A percentile compares a stretch with the other conserved stretches of the same genome.
Conservation (phyloP, 805 yeast genomes). For the Candida nemodendra region DNA sequence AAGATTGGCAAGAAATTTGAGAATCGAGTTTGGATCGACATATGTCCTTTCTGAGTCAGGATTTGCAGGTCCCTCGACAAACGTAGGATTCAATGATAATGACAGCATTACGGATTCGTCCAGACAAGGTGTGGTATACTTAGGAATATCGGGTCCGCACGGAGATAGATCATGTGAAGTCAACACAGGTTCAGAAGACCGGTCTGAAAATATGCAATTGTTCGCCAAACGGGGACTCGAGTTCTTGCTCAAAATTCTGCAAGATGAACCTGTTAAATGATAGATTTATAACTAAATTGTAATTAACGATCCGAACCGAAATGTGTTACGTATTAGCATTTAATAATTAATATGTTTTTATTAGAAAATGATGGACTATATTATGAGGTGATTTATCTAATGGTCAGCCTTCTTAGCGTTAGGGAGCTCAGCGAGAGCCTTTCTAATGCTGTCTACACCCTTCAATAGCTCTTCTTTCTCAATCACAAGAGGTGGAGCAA, state of each 20-base stretch:
- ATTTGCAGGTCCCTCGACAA: slow-evolving; percentile 73
- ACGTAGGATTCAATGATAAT: slow-evolving; percentile 34
- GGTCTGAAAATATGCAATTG: slow-evolving; percentile 69
- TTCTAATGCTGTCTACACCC: slow-evolving; percentile 74
- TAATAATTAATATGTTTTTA: too few relatives aligned
- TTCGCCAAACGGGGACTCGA: slow-evolving; percentile 70
- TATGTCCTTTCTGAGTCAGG: slow-evolving; percentile 85
- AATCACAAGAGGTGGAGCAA: slow-evolving; percentile 94
- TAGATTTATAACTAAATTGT: too few relatives aligned
- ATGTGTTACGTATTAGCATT: too few relatives aligned
- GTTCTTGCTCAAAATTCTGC: slow-evolving; percentile 53
- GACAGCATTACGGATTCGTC: slow-evolving; percentile 28
- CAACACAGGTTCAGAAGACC: slow-evolving; percentile 46
- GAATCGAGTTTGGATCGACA: slow-evolving; percentile 79
- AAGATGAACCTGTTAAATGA: slow-evolving; percentile 17
- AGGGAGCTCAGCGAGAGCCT: slow-evolving; percentile 57
- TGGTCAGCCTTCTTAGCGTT: slow-evolving; percentile 48
- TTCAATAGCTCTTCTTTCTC: slow-evolving; percentile 78
- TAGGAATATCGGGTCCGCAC: slow-evolving; percentile 68
- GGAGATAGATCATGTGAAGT: slow-evolving; percentile 48
- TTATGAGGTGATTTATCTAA: slow-evolving; percentile 11
- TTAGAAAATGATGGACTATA: too few relatives aligned
- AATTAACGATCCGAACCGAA: too few relatives aligned
- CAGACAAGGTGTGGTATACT: slow-evolving; percentile 63
- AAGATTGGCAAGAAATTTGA: slow-evolving; percentile 73